These are phyloP conservation scores for Aspergillus leporis DNA, from an alignment of 495 filamentous ascomycete genomes.

Conservation along the genomic window DNA sequence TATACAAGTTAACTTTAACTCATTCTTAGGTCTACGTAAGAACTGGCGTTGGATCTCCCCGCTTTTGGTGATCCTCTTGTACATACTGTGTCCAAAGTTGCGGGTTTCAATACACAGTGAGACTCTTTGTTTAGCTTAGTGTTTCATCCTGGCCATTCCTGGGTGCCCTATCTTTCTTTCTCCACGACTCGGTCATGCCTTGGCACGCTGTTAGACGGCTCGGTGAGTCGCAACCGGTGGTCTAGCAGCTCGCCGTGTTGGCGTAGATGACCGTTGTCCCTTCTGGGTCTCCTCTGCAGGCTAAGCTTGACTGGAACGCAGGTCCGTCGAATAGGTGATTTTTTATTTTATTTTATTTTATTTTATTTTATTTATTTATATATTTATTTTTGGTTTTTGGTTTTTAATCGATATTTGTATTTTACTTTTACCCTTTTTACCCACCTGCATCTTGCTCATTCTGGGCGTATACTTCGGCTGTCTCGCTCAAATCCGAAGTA, in stretches of 20 bases:
- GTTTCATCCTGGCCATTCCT: slow-evolving; percentile 18
- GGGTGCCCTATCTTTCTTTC: slow-evolving; percentile 22
- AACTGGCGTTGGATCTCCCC: slow-evolving; percentile 27
- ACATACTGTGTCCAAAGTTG: slow-evolving; percentile 22
- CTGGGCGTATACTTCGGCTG: slow-evolving; percentile 22
- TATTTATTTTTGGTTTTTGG: slow-evolving; percentile 3
- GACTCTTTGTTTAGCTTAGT: slow-evolving; percentile 18
- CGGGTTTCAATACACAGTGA: slow-evolving; percentile 14
- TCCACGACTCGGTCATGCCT: slow-evolving; percentile 25
- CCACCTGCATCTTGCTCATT: slow-evolving; percentile 26
- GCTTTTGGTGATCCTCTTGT: slow-evolving; percentile 14
- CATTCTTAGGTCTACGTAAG: slow-evolving; percentile 22
- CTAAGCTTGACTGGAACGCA: slow-evolving; percentile 31
- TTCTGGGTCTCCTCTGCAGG: slow-evolving; percentile 17
- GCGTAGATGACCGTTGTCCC: slow-evolving; percentile 19
- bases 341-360: slow-evolving; percentile 5
- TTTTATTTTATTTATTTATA: slow-evolving; percentile 3
- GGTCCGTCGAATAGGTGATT: slow-evolving; percentile 30
- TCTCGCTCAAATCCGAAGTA: slow-evolving; percentile 20
- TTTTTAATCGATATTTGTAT: slow-evolving; percentile 1
- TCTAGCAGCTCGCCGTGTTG: slow-evolving; percentile 13
- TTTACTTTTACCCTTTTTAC: slow-evolving; percentile 12
- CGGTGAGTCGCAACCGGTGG: slow-evolving; percentile 18
- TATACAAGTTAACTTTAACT: slow-evolving; percentile 26
- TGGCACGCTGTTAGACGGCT: slow-evolving; percentile 24